Base-by-base conservation (phyloP, 495 filamentous ascomycete species). In the Tuber borchii region DNA sequence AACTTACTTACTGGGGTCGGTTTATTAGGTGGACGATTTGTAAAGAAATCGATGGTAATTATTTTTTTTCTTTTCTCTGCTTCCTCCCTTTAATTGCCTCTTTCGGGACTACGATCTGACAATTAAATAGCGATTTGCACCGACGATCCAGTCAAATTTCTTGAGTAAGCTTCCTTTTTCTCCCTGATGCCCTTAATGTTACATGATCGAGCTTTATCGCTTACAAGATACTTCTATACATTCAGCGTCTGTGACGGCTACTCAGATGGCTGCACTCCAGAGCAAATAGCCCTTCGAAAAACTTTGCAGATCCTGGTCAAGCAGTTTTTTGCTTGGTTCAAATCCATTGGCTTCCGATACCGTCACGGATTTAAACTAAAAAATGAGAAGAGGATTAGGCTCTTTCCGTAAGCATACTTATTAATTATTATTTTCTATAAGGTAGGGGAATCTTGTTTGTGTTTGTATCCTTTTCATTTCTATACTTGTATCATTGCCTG, bases 101-200 rank as follows among this genome's bases (percentile, higher is more conserved):
- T 42, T 40, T 39, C 65, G 69, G 16, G 31, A 77, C n/a, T 2
- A 16, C 14, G 10, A 70, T 34, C 73, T 80, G 48, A 79, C 40
- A 12, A 61, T 42, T 42, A 42, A 26, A 56, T 72, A 80, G 78
- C 73, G 1, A 80, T 81, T n/a, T 82, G 80, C 56, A 89, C 87
- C 17, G 88, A 90, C 78, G 87, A 90, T 77, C 87, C 87, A 39
- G 85, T 85, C 74, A 82, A 83, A 73, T 90, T 86, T 75, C 79
- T 89, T 40, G 84, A 87, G 69, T 82, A 73, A 43, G 76, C 73
- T 22, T 43, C 26, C 31, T n/a, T 40, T 7, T 75, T 17, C 20
- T 43, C 42, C 51, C 3, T 31, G 56, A 31, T 65, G 12, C n/a
- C n/a, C 2, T 5, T 31, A 14, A 65, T 65, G 9, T 65, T 14